Percentiles rank a stretch among this genome's conserved stretches.
phyloP scores from a whole-genome alignment of 2,329 filamentous ascomycete genomes.

The Fusarium sororula region DNA sequence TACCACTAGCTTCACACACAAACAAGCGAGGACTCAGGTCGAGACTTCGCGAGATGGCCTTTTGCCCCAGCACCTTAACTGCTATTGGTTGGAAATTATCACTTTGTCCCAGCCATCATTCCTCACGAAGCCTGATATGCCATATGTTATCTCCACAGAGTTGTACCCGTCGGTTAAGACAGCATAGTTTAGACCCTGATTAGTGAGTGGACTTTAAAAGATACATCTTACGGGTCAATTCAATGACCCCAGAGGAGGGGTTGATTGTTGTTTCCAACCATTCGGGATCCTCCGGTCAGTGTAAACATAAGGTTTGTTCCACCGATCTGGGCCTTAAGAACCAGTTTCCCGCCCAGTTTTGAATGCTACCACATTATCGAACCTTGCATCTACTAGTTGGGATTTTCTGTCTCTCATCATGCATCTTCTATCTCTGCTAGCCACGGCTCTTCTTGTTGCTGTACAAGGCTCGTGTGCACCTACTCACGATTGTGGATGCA shows the following conservation, averaged over 20 bases:
- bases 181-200: neutral
- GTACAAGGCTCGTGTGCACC: rapidly evolving
- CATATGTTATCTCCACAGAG: neutral
- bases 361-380: rapidly evolving
- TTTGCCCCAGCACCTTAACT: rapidly evolving
- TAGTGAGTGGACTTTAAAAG: neutral
- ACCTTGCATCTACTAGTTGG: rapidly evolving
- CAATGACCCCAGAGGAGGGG: no score
- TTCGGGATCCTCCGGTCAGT: rapidly evolving
- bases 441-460: neutral
- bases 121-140: neutral
- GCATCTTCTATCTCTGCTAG: rapidly evolving
- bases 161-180: rapidly evolving
- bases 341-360: neutral
- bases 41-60: rapidly evolving
- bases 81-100: neutral
- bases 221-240: neutral
- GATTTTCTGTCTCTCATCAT: neutral
- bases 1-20: rapidly evolving
- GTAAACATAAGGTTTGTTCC: neutral
- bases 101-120: neutral
- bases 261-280: neutral
- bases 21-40: neutral
- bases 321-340: neutral
- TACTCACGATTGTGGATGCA: neutral